Conservation (phyloP, 495 filamentous ascomycete species). For the Daldinia childiae region DNA sequence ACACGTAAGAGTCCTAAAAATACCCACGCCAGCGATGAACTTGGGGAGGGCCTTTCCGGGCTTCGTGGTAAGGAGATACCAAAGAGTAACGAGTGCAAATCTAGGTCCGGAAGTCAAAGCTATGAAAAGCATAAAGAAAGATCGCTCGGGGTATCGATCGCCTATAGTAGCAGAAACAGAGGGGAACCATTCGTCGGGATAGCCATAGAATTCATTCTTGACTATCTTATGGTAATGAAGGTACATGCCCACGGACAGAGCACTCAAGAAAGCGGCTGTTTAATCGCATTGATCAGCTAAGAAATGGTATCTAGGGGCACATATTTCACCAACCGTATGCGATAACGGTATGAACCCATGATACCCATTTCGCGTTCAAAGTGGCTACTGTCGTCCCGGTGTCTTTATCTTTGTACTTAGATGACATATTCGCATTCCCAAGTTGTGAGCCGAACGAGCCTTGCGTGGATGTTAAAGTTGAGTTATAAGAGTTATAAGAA, state of each 20-base stretch:
- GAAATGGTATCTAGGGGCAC: background rate
- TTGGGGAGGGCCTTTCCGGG: conserved; percentile 80
- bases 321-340: conserved; percentile 72
- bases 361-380: conserved; percentile 91
- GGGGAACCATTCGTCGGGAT: conserved; percentile 98
- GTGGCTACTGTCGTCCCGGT: conserved; percentile 80
- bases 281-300: conserved; percentile 12
- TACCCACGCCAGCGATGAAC: conserved; percentile 78
- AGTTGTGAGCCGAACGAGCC: conserved; percentile 1
- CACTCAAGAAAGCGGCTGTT: conserved; percentile 86
- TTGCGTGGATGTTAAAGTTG: background rate
- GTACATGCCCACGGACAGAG: conserved; percentile 81
- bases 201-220: conserved; percentile 95
- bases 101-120: conserved; percentile 94
- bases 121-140: conserved; percentile 96
- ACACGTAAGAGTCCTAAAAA: conserved; percentile 92
- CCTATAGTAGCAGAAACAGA: conserved; percentile 99
- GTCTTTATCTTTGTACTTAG: conserved; percentile 80
- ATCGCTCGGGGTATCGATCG: conserved; percentile 95
- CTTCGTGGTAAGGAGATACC: conserved; percentile 87
- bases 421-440: conserved; percentile 67
- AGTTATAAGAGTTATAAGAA: background rate
- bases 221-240: conserved; percentile 98
- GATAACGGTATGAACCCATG: conserved; percentile 83
- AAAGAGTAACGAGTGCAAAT: conserved; percentile 89